These are phyloP conservation scores for Malus hybrid DNA, from an alignment of 331 rosid genomes.

Conservation along the genomic window DNA sequence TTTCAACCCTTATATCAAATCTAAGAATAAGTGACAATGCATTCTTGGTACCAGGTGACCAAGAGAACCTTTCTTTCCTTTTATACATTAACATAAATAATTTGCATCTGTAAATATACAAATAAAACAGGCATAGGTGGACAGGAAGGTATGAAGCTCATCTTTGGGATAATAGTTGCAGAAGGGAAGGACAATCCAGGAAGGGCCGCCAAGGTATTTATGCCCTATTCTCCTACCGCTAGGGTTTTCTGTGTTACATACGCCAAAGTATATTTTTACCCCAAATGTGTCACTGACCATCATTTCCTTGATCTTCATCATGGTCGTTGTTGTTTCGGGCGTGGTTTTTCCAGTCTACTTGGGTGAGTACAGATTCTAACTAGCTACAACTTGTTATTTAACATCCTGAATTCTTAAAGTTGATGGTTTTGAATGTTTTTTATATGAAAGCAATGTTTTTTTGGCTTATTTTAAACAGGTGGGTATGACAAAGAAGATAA, in stretches of 20 bases:
- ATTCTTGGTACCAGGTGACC: neutral
- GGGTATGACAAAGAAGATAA: constrained; percentile 99
- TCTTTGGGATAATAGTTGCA: constrained; percentile 58
- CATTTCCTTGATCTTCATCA: constrained; percentile 17
- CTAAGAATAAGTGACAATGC: neutral
- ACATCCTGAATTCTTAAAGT: neutral
- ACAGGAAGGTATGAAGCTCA: constrained; percentile 99
- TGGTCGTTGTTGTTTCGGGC: constrained; percentile 19
- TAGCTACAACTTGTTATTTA: neutral
- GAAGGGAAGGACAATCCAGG: constrained; percentile 99
- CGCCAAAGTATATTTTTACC: too few relatives aligned
- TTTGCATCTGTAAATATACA: neutral
- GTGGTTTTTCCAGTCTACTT: constrained; percentile 59
- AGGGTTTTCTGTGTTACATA: constrained; percentile 7
- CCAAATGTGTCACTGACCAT: constrained; percentile 25
- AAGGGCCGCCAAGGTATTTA: constrained; percentile 92
- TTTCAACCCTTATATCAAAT: neutral
- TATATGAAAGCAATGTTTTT: neutral
- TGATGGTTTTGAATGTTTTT: neutral
- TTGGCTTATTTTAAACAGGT: constrained; percentile 29
- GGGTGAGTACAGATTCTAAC: constrained; percentile 41
- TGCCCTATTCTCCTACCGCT: neutral
- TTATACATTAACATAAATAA: neutral
- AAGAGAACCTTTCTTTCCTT: neutral
- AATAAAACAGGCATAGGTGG: constrained; percentile 75